Evolutionary conservation across 108 stramenopile species (phyloP).

Genomic region (Ochromonas danica): DNA sequence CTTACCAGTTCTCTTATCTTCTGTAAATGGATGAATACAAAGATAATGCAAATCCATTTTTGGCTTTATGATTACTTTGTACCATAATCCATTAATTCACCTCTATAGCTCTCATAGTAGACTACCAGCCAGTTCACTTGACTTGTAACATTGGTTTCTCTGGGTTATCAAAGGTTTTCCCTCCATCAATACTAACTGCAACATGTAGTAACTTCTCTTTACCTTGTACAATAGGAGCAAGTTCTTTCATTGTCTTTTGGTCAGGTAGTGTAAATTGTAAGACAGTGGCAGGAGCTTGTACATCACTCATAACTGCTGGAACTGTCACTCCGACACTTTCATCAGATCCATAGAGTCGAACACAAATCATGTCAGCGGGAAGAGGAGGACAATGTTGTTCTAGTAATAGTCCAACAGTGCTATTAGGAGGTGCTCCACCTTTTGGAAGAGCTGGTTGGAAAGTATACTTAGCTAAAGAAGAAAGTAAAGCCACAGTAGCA

Average conservation of each 20-base stretch:
- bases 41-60: too few species aligned
- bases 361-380: not conserved
- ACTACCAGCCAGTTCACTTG: too few species aligned
- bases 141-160: not conserved
- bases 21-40: too few species aligned
- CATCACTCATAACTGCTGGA: not conserved
- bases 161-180: not conserved
- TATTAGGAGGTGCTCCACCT: not conserved
- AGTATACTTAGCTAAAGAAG: not conserved
- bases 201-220: not conserved
- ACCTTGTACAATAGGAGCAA: not conserved
- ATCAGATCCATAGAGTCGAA: not conserved
- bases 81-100: too few species aligned
- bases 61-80: too few species aligned
- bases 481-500: not conserved
- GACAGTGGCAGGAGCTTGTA: not conserved
- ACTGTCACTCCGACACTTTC: not conserved
- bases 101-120: too few species aligned
- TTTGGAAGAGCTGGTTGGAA: not conserved
- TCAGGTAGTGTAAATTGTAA: not conserved
- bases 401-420: not conserved
- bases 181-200: not conserved
- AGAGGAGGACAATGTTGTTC: not conserved
- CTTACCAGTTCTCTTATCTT: too few species aligned
- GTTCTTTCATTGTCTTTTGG: not conserved